These are phyloP conservation scores for Achaetomiella virescens DNA, from an alignment of 495 filamentous ascomycete species.

Conservation along the genomic window DNA sequence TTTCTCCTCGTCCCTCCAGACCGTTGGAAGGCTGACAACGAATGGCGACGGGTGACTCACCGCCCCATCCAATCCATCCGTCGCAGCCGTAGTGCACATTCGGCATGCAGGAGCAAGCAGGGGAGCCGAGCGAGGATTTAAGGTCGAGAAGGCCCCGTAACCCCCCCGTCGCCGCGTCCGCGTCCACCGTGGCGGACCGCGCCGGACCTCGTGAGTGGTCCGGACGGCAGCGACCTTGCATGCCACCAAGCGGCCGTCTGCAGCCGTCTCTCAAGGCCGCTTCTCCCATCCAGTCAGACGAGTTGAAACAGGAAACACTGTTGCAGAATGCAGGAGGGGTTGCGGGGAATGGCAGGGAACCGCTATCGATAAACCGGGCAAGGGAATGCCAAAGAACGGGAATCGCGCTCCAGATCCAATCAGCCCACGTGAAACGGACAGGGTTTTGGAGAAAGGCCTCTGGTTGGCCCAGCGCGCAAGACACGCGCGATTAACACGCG, in stretches of 20 bases:
- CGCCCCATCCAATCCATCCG: slow-evolving; percentile 4
- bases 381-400: neutral
- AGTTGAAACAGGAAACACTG: slow-evolving; percentile 15
- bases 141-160: neutral
- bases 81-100: slow-evolving; percentile 12
- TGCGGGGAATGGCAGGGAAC: slow-evolving; percentile 16
- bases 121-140: slow-evolving; percentile 6
- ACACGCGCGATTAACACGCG: slow-evolving; percentile 22
- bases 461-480: slow-evolving; percentile 19
- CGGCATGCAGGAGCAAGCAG: slow-evolving; percentile 19
- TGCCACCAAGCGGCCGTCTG: slow-evolving; percentile 20
- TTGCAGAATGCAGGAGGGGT: slow-evolving; percentile 14
- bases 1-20: slow-evolving; percentile 17
- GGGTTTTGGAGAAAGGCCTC: slow-evolving; percentile 13
- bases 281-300: slow-evolving; percentile 19
- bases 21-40: slow-evolving; percentile 16
- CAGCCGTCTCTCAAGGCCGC: slow-evolving; percentile 24
- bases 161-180: slow-evolving; percentile 18
- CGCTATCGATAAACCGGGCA: slow-evolving; percentile 30
- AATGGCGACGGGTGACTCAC: slow-evolving; percentile 31
- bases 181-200: slow-evolving; percentile 24
- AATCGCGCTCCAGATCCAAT: slow-evolving; percentile 9
- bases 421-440: neutral
- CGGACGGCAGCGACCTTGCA: slow-evolving; percentile 14
- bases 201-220: slow-evolving; percentile 27